A percentile compares a stretch with the other conserved stretches of the same genome.
phyloP scores from a whole-genome alignment of 2,329 filamentous ascomycete genomes.

The Arthrobotrys pseudoclavata region DNA sequence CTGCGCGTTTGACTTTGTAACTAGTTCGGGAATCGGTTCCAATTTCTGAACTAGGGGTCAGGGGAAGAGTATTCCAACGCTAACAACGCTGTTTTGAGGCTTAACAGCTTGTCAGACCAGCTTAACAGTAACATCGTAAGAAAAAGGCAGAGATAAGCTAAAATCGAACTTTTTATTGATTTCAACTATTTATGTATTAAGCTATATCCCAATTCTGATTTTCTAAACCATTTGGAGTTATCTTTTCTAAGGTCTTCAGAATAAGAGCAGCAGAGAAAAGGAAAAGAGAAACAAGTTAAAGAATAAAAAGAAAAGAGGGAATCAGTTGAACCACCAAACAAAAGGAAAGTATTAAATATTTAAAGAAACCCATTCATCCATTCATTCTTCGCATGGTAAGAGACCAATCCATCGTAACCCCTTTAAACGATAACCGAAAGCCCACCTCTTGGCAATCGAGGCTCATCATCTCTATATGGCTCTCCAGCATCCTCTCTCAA shows the following conservation, averaged over 20 bases:
- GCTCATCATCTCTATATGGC: constrained; percentile 74
- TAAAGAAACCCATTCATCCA: background rate
- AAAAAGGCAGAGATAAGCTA: background rate
- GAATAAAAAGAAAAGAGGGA: background rate
- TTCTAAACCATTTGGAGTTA: constrained; percentile 5
- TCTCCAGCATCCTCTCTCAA: constrained; percentile 75
- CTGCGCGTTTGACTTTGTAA: constrained; percentile 26
- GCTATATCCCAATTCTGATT: constrained; percentile 13
- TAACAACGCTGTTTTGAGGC: background rate
- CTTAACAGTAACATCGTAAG: background rate
- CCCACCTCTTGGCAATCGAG: constrained; percentile 70
- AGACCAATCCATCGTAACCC: background rate
- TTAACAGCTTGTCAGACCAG: background rate
- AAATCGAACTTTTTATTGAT: constrained; percentile 18
- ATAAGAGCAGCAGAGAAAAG: background rate
- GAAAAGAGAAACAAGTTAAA: background rate
- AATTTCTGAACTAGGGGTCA: background rate
- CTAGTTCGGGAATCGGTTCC: constrained; percentile 2
- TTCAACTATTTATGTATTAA: constrained; percentile 12
- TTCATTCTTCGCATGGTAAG: background rate
- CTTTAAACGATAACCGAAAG: constrained; percentile 55
- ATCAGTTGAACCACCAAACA: constrained; percentile 11
- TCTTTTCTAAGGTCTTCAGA: background rate
- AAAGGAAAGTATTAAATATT: constrained; percentile 9
- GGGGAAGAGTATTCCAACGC: background rate